A percentile compares a stretch with the other conserved stretches of the same genome.
Conservation (phyloP, 345 rosid species). For the Excoecaria cochinchinensis region DNA sequence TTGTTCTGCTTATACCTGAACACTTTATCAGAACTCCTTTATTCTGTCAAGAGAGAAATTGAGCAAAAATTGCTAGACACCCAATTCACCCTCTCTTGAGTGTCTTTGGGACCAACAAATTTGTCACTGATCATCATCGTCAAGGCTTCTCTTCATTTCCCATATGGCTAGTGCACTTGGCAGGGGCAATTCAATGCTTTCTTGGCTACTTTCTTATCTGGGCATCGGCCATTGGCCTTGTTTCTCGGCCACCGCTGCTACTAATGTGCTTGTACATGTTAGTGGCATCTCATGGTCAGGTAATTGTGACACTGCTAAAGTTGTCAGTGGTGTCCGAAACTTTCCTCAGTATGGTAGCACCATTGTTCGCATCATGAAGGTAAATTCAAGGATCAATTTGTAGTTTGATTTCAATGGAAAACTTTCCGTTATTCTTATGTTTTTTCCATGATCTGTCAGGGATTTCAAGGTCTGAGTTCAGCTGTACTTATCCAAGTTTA, state of each 20-base stretch:
- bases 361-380: conserved; percentile 89
- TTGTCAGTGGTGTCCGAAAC: conserved; percentile 72
- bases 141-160: too few species aligned
- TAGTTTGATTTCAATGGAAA: background rate
- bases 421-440: too few species aligned
- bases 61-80: too few species aligned
- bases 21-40: too few species aligned
- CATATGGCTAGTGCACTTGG: conserved; percentile 58
- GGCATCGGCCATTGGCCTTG: conserved; percentile 71
- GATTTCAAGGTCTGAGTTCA: too few species aligned
- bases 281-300: conserved; percentile 68
- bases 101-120: too few species aligned
- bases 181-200: conserved; percentile 69
- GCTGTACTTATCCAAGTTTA: too few species aligned
- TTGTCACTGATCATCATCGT: too few species aligned
- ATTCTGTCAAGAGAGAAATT: too few species aligned
- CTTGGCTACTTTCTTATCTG: conserved; percentile 77
- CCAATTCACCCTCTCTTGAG: too few species aligned
- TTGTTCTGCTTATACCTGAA: too few species aligned
- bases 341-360: conserved; percentile 74
- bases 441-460: too few species aligned
- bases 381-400: conserved; percentile 5
- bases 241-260: conserved; percentile 59
- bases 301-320: conserved; percentile 71
- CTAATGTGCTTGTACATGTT: conserved; percentile 71